Percentiles rank a stretch among this genome's conserved stretches.
phyloP scores from a whole-genome alignment of 495 filamentous ascomycete genomes.

The Penicillium silybi region DNA sequence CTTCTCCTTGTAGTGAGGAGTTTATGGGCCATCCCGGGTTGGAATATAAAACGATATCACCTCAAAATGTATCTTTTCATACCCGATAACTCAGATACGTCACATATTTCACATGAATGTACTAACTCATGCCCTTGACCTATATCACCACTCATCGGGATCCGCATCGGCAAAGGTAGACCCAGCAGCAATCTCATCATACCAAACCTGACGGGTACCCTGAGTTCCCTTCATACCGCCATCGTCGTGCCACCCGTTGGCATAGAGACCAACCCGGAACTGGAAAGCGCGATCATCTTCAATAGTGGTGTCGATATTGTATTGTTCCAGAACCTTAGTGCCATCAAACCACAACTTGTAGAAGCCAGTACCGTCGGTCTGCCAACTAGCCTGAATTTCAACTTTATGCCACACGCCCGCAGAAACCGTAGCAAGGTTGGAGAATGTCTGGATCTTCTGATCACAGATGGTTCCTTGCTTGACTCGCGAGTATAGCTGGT shows the following conservation, averaged over 20 bases:
- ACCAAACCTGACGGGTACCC: conserved; percentile 49
- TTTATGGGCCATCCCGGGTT: too few relatives aligned
- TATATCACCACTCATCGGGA: conserved; percentile 15
- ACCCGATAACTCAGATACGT: too few relatives aligned
- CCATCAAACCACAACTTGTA: conserved; percentile 52
- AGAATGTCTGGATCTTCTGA: conserved; percentile 29
- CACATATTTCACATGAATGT: too few relatives aligned
- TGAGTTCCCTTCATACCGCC: conserved; percentile 40
- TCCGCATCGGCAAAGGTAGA: conserved; percentile 47
- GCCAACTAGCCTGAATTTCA: conserved; percentile 47
- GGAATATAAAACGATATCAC: too few relatives aligned
- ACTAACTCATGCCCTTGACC: too few relatives aligned
- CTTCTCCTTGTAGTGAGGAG: too few relatives aligned
- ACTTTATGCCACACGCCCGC: conserved; percentile 49
- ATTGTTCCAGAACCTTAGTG: conserved; percentile 41
- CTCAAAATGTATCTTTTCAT: too few relatives aligned
- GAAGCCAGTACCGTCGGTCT: conserved; percentile 42
- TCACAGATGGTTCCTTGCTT: conserved; percentile 44
- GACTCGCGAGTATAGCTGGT: conserved; percentile 44
- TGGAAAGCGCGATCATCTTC: conserved; percentile 44
- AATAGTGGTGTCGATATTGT: conserved; percentile 43
- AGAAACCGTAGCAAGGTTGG: conserved; percentile 35
- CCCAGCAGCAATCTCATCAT: conserved; percentile 50
- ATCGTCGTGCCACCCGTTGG: conserved; percentile 54
- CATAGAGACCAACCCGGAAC: conserved; percentile 53